Evolutionary conservation across 768 basidiomycete genomes (phyloP), one percentile per base, ranked within the genome.

Genomic region (Coprinopsis strossmayeri): DNA sequence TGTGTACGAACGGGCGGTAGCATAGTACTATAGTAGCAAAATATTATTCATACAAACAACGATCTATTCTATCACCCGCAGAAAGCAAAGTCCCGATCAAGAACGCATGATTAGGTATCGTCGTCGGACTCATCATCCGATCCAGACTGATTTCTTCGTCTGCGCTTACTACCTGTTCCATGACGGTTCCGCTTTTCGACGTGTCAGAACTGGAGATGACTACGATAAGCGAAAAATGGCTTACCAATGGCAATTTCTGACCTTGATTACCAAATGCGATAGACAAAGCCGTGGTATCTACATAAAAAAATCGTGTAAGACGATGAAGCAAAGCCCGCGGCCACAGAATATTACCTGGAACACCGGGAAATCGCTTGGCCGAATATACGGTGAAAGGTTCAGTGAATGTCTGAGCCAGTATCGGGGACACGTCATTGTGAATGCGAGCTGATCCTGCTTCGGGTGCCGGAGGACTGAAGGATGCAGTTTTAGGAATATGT

Each of bases 281-380:
- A 40, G 89, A 92, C 30, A 92, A 74, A 9, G 89, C 84, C 37
- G 90, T 92, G n/a, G 89, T 90, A 65, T 90, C 88, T 88, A 49
- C 39, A 18, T 11, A 13, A 21, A 28, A 34, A 24, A 25, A 26
- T 25, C 34, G 15, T n/a, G 35, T 28, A 12, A 24, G 35, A 2
- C 5, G 24, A 17, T 18, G 12, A 18, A 25, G 10, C 13, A 44
- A 44, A 32, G 30, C 30, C 9, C 15, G 20, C 17, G 10, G 27
- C 20, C 17, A 28, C 9, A 42, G 34, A 26, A 34, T 49, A 28
- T 61, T 68, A 90, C 90, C 88, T 68, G 91, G 87, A 35, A 97
- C 93, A 43, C 93, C 93, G 42, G 91, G 91, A 70, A 95, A 97
- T 42, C 87, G 81, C 70, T 97, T 97, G 28, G 93, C 93, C 1